Conservation (phyloP, 345 rosid species). For the Durio zibethinus region DNA sequence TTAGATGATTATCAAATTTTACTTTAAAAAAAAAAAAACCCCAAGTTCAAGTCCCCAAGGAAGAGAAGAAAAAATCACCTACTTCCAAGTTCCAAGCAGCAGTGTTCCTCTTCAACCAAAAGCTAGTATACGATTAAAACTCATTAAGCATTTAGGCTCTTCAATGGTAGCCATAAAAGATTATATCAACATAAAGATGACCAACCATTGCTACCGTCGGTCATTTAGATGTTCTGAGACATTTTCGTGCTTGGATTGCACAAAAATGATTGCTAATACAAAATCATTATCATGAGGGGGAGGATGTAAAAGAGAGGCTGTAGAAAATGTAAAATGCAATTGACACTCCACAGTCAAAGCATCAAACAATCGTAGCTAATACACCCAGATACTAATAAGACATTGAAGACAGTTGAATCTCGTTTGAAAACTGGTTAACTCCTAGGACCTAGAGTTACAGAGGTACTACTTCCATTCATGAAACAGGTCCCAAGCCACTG, state of each 20-base stretch:
- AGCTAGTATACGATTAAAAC: too few relatives aligned
- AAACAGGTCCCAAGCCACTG: background rate
- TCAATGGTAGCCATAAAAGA: too few relatives aligned
- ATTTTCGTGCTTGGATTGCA: too few relatives aligned
- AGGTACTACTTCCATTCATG: constrained; percentile 8
- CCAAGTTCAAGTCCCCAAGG: too few relatives aligned
- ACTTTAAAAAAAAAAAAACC: background rate
- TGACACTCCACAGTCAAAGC: constrained; percentile 23
- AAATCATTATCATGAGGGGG: background rate
- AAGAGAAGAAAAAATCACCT: too few relatives aligned
- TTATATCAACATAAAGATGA: too few relatives aligned
- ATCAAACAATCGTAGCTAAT: constrained; percentile 11
- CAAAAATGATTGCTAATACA: too few relatives aligned
- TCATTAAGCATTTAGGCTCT: too few relatives aligned
- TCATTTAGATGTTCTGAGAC: too few relatives aligned
- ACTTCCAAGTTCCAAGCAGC: too few relatives aligned
- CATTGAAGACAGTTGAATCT: constrained; percentile 9
- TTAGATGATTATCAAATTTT: background rate
- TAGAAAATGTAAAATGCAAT: background rate
- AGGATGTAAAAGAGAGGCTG: background rate
- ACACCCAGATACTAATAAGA: constrained; percentile 5
- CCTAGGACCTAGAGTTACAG: constrained; percentile 2
- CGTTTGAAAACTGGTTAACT: constrained; percentile 11
- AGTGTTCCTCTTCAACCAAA: too few relatives aligned
- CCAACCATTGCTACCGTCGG: too few relatives aligned